A percentile compares a stretch with the other conserved stretches of the same genome.
Evolutionary conservation across 768 basidiomycete genomes (phyloP).

Genomic region (Podaxis sp.): DNA sequence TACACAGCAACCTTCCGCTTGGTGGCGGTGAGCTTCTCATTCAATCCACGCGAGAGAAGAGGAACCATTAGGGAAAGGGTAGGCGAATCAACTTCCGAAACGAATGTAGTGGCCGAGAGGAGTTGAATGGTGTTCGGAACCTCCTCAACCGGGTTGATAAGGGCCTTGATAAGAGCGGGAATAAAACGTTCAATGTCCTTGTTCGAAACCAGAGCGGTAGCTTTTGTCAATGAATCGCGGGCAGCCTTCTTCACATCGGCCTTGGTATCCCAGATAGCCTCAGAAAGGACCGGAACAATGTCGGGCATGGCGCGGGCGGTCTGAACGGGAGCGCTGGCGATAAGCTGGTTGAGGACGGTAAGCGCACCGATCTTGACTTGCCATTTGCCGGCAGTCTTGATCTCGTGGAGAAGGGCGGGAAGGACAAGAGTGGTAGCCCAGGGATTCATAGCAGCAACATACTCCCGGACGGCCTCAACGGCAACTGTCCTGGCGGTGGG

Average conservation of each 20-base stretch:
- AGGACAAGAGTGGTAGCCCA: conserved; percentile 86
- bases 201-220: conserved; percentile 93
- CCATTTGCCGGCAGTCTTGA: conserved; percentile 97
- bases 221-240: conserved; percentile 90
- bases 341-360: conserved; percentile 81
- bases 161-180: conserved; percentile 94
- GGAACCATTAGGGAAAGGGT: conserved; percentile 98
- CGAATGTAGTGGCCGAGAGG: conserved; percentile 98
- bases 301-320: conserved; percentile 90
- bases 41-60: conserved; percentile 88
- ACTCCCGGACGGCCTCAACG: conserved; percentile 76
- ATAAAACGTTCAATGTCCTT: conserved; percentile 98
- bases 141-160: conserved; percentile 99
- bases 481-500: conserved; percentile 84
- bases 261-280: conserved; percentile 99
- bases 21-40: conserved; percentile 91
- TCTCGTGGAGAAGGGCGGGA: conserved; percentile 85
- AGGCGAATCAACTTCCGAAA: conserved; percentile 97
- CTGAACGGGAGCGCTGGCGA: conserved; percentile 77
- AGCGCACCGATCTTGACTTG: conserved; percentile 92
- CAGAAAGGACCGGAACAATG: conserved; percentile 90
- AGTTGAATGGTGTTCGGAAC: conserved; percentile 92
- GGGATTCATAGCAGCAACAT: conserved; percentile 77
- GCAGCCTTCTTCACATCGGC: conserved; percentile 99
- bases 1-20: conserved; percentile 98